Conservation (phyloP, 2,329 filamentous ascomycete genomes). For the Myotisia sp. region DNA sequence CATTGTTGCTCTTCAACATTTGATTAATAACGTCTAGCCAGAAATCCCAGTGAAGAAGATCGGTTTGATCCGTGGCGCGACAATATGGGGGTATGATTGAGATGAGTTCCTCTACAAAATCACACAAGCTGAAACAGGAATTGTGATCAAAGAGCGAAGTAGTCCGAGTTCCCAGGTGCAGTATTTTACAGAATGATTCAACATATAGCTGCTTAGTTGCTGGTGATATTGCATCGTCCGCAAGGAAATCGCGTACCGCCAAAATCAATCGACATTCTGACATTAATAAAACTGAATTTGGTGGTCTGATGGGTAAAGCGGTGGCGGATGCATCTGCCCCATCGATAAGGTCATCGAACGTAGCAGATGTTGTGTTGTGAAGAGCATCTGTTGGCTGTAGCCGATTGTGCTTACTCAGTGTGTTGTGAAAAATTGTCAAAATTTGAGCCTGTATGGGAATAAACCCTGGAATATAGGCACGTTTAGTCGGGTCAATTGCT, state of each 20-base stretch:
- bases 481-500: conserved; percentile 39
- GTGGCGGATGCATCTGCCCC: conserved; percentile 53
- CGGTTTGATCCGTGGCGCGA: conserved; percentile 31
- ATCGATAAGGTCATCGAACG: conserved; percentile 52
- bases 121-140: conserved; percentile 78
- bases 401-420: conserved; percentile 57
- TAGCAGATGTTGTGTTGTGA: conserved; percentile 38
- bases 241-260: conserved; percentile 65
- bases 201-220: conserved; percentile 55
- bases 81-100: conserved; percentile 50
- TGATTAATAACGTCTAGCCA: conserved; percentile 69
- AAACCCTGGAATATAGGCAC: conserved; percentile 58
- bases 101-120: conserved; percentile 73
- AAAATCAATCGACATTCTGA: conserved; percentile 77
- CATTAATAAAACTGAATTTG: conserved; percentile 65
- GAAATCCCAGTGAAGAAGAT: conserved; percentile 63
- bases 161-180: conserved; percentile 59
- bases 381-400: conserved; percentile 34
- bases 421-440: conserved; percentile 63
- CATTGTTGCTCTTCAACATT: conserved; percentile 73
- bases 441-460: conserved; percentile 71
- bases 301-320: conserved; percentile 48
- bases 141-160: conserved; percentile 70
- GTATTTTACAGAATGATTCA: conserved; percentile 55
- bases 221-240: conserved; percentile 42